Evolutionary conservation across 2,329 filamentous ascomycete species (phyloP), one percentile per base, ranked within the genome.

Genomic region (Clonostachys byssicola): DNA sequence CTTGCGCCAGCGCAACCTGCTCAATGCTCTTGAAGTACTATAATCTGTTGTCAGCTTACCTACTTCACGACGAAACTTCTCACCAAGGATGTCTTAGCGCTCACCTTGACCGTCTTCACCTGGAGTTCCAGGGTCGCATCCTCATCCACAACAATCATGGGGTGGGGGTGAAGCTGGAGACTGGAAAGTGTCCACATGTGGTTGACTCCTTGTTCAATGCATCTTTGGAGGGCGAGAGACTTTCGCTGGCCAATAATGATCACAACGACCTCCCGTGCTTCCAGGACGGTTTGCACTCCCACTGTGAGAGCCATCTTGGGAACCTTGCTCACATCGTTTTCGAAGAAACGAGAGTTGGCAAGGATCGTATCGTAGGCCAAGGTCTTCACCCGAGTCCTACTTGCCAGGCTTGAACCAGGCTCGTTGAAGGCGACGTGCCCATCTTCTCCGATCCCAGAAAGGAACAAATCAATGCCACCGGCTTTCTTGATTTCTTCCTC

Each of bases 371-470:
- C 89, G 60, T 92, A 91, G 38, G 89, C 88, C 45, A 95, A 72
- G 1, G 89, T 94, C 78, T 94, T 94, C 61, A 94, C 88, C 51
- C 89, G 79, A 12, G 89, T 95, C 42, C 88, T 80, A 48, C 86
- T 90, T 55, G 80, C 79, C 51, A 95, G 71, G 50, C 85, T 89
- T 12, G 87, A 91, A 39, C 89, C 89, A 5, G 89, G 89, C 68
- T 95, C 89, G 67, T 95, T 95, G 78, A 95, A 95, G 43, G 89
- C 89, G 53, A 95, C 89, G 66, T 95, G 89, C 6, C 89, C 89
- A 61, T 95, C 89, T 47, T 89, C 86, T 33, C 89, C 89, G 47
- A 95, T 90, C 40, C 89, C 89, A 14, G 88, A 88, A 5, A 95
- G 78, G 69, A 94, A 95, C 23, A 94, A 78, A 64, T 94, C 88